Evolutionary conservation across 768 basidiomycete genomes (phyloP).

Genomic region (Harrya chromipes): DNA sequence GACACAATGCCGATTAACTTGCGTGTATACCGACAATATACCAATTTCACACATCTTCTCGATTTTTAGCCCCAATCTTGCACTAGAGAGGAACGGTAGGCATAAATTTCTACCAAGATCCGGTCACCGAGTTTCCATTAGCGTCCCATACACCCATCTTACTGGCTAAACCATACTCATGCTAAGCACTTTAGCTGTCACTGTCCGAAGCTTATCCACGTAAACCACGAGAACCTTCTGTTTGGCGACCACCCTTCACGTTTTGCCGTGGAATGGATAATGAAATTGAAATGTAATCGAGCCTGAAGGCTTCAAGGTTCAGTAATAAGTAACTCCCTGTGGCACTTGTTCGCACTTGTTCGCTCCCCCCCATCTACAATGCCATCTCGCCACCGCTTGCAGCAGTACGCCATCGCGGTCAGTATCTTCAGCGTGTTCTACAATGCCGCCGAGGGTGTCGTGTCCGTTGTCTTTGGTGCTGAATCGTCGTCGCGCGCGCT

Average conservation of each 20-base stretch:
- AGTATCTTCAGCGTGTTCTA: slow-evolving; percentile 41
- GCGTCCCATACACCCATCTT: too few species aligned
- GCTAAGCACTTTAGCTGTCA: neutral
- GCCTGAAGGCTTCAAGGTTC: too few species aligned
- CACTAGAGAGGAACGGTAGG: neutral
- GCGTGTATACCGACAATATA: neutral
- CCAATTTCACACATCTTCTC: neutral
- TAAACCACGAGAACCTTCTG: neutral
- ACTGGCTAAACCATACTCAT: neutral
- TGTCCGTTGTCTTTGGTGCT: slow-evolving; percentile 44
- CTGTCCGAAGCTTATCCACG: neutral
- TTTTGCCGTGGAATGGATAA: too few species aligned
- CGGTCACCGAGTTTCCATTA: too few species aligned
- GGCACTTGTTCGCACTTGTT: neutral
- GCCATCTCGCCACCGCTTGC: slow-evolving; percentile 19
- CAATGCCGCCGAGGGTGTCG: slow-evolving; percentile 40
- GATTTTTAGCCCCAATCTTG: neutral
- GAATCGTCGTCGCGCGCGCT: slow-evolving; percentile 44
- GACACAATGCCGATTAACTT: neutral
- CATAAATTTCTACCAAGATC: neutral
- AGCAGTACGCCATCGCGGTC: slow-evolving; percentile 40
- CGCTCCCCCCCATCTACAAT: slow-evolving; percentile 3
- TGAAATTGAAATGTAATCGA: too few species aligned
- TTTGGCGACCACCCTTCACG: neutral
- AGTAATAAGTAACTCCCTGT: neutral